These are phyloP conservation scores for Scenedesmus sp. DNA, from an alignment of 163 green algal genomes.

Conservation along the genomic window DNA sequence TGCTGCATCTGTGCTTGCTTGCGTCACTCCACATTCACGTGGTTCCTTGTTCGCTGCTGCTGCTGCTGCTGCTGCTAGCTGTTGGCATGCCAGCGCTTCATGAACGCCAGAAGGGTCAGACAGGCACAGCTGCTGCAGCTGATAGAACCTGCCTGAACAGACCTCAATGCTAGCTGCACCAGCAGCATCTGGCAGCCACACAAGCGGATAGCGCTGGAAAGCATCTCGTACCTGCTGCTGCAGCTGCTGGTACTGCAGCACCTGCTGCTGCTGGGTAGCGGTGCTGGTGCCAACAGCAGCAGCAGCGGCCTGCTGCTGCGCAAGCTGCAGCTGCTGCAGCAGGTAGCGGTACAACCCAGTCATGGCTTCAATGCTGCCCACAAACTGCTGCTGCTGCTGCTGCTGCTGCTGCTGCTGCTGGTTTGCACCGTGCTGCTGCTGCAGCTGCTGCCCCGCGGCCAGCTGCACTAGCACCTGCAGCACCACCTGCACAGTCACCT, in stretches of 20 bases:
- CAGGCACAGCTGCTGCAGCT: slow-evolving; percentile 22
- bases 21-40: not conserved
- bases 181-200: slow-evolving; percentile 11
- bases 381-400: not conserved
- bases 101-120: slow-evolving; percentile 7
- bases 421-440: not conserved
- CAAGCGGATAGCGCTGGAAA: slow-evolving; percentile 10
- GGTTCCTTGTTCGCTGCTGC: not conserved
- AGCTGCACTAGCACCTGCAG: slow-evolving; percentile 5
- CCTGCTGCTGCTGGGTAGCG: not conserved
- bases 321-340: slow-evolving; percentile 15
- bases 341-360: not conserved
- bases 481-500: not conserved
- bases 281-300: not conserved
- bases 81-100: not conserved
- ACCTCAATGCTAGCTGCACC: not conserved
- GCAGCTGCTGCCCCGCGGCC: not conserved
- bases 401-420: slow-evolving; percentile 30
- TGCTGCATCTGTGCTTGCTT: not conserved
- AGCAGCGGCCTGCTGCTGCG: slow-evolving; percentile 13
- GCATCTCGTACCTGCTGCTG: slow-evolving; percentile 6
- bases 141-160: slow-evolving; percentile 12
- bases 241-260: not conserved
- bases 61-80: slow-evolving; percentile 10
- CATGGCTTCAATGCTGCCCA: not conserved